phyloP scores from a whole-genome alignment of 169 alveolate genomes.

The Eimeria praecox region DNA sequence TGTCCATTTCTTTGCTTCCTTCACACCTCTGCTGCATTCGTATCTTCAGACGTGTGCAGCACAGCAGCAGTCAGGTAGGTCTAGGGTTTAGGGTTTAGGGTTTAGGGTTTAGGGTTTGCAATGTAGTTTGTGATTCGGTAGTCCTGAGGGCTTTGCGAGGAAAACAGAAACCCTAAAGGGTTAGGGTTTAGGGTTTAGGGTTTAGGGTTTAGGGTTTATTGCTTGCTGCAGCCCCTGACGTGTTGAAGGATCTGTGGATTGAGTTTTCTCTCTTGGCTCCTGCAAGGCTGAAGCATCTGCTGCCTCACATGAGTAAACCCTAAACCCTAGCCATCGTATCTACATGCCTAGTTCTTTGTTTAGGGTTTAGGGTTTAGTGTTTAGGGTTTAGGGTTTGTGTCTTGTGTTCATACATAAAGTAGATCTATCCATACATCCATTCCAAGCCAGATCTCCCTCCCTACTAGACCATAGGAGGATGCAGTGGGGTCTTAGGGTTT shows the following conservation, averaged over 20 bases:
- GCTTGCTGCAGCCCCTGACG: slow-evolving; percentile 64
- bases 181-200: neutral
- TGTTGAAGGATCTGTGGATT: slow-evolving; percentile 65
- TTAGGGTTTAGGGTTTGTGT: neutral
- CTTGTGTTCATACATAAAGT: neutral
- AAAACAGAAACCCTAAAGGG: neutral
- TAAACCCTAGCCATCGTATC: neutral
- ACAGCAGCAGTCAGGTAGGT: slow-evolving; percentile 65
- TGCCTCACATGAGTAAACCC: slow-evolving; percentile 73
- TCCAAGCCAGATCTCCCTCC: too few relatives aligned
- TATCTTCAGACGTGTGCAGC: slow-evolving; percentile 61
- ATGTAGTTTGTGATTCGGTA: neutral
- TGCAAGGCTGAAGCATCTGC: slow-evolving; percentile 79
- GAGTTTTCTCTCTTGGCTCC: slow-evolving; percentile 78
- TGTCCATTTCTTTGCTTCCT: slow-evolving; percentile 44
- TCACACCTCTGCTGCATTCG: slow-evolving; percentile 38
- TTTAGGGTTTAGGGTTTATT: neutral
- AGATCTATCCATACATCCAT: too few relatives aligned
- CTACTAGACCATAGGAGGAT: too few relatives aligned
- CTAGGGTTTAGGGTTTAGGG: slow-evolving; percentile 29
- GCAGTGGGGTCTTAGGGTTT: too few relatives aligned
- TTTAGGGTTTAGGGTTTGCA: slow-evolving; percentile 8
- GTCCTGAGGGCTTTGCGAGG: neutral
- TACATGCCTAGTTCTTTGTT: neutral
- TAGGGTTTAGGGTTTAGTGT: neutral